Evolutionary conservation across 805 yeast genomes (phyloP).

Genomic region (Pichia gijzeniarum): DNA sequence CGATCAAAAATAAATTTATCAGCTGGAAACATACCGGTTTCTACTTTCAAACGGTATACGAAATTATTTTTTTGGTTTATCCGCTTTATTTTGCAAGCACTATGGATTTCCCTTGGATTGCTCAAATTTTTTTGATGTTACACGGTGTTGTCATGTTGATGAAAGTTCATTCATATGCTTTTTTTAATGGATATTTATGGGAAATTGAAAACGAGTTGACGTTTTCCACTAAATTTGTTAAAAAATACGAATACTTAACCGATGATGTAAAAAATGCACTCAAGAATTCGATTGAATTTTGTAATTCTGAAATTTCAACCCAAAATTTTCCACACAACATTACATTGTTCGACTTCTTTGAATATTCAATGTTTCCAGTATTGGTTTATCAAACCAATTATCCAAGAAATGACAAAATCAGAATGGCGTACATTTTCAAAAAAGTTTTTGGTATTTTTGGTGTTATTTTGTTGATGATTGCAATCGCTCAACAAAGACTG

Average conservation of each 20-base stretch:
- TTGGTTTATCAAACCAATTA: constrained; percentile 76
- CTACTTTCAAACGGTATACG: constrained; percentile 50
- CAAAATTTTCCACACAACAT: constrained; percentile 76
- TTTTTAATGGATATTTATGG: constrained; percentile 90
- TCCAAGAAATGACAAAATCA: constrained; percentile 65
- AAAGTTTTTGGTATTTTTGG: constrained; percentile 84
- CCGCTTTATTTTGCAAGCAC: constrained; percentile 53
- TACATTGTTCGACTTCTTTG: constrained; percentile 56
- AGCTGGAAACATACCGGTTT: constrained; percentile 65
- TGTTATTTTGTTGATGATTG: constrained; percentile 72
- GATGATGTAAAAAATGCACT: constrained; percentile 31
- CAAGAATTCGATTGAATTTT: constrained; percentile 53
- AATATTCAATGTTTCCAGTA: constrained; percentile 84
- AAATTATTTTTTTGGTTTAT: constrained; percentile 44
- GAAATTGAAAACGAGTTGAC: constrained; percentile 46
- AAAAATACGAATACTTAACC: constrained; percentile 27
- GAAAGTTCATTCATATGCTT: constrained; percentile 94
- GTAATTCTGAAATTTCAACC: constrained; percentile 60
- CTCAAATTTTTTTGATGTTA: constrained; percentile 72
- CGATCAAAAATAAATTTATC: constrained; percentile 39
- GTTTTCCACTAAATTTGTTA: constrained; percentile 40
- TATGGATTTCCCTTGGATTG: constrained; percentile 78
- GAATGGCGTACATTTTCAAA: constrained; percentile 61
- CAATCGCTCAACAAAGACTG: constrained; percentile 60
- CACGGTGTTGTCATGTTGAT: constrained; percentile 83